These are phyloP conservation scores for Kodamaea anthophila DNA, from an alignment of 1,139 yeast genomes.

Conservation along the genomic window DNA sequence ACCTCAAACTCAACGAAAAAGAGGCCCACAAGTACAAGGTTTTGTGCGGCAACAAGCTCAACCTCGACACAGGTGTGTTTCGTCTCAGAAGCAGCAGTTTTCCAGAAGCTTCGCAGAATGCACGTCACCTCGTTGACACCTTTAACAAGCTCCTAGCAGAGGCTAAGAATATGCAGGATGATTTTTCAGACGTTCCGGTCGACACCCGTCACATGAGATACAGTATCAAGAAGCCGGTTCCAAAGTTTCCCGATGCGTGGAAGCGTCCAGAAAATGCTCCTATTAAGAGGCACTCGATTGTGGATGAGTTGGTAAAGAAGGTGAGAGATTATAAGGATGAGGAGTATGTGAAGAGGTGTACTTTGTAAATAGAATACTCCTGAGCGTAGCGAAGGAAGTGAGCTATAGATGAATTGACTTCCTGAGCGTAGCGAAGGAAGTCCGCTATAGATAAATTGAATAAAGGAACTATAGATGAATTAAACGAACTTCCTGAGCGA, in stretches of 20 bases:
- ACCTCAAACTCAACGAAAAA: slow-evolving; percentile 45
- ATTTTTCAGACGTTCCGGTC: slow-evolving; percentile 71
- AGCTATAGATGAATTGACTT: slow-evolving; percentile 16
- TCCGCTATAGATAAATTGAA: slow-evolving; percentile 18
- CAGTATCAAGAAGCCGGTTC: slow-evolving; percentile 34
- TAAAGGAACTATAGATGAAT: too few species aligned
- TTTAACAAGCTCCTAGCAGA: slow-evolving; percentile 56
- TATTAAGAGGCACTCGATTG: slow-evolving; percentile 26
- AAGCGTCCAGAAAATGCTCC: slow-evolving; percentile 70
- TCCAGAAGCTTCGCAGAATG: slow-evolving; percentile 81
- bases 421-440: slow-evolving; percentile 6
- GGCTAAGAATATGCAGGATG: slow-evolving; percentile 59
- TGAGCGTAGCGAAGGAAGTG: slow-evolving; percentile 9
- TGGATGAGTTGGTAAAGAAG: slow-evolving; percentile 29
- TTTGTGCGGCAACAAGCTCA: slow-evolving; percentile 73
- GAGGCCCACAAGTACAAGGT: slow-evolving; percentile 72
- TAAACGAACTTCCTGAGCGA: neutral
- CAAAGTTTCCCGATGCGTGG: slow-evolving; percentile 76
- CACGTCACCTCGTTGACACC: slow-evolving; percentile 61
- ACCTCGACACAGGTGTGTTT: slow-evolving; percentile 52
- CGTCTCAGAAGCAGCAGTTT: slow-evolving; percentile 59
- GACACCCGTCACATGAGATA: slow-evolving; percentile 65
- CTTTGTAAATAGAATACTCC: slow-evolving; percentile 15
- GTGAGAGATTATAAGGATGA: slow-evolving; percentile 30
- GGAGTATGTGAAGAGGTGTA: slow-evolving; percentile 20